These are phyloP conservation scores for Phytophthora hybrid DNA, from an alignment of 352 stramenopile genomes.

Conservation along the genomic window DNA sequence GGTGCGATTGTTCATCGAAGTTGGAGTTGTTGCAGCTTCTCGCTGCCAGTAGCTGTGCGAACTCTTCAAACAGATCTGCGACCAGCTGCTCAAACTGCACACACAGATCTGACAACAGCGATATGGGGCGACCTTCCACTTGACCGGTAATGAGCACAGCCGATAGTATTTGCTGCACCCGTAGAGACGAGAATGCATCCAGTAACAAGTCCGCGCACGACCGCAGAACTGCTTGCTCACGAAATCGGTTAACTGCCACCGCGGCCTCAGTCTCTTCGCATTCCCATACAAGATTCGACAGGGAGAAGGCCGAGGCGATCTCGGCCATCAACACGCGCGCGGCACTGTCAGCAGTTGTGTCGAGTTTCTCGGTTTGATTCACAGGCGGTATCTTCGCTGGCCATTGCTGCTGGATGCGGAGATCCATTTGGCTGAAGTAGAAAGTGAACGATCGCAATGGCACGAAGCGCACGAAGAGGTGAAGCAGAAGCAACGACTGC, in stretches of 20 bases:
- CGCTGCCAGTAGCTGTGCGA: not conserved
- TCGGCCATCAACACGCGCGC: constrained; percentile 4
- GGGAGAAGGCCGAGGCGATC: constrained; percentile 9
- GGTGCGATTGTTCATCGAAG: not conserved
- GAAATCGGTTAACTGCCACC: not conserved
- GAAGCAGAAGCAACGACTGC: constrained; percentile 15
- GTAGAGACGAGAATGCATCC: not conserved
- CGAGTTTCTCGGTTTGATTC: not conserved
- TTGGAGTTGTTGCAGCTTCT: not conserved
- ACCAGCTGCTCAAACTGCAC: not conserved
- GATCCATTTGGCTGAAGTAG: constrained; percentile 21
- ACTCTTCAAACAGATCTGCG: not conserved
- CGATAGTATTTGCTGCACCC: not conserved
- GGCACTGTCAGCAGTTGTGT: not conserved
- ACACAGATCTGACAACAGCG: not conserved
- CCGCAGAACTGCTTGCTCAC: not conserved
- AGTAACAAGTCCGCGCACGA: not conserved
- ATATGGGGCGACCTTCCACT: not conserved
- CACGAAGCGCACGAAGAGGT: constrained; percentile 12
- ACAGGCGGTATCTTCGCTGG: constrained; percentile 7
- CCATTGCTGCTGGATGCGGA: constrained; percentile 21
- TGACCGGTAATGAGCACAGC: not conserved
- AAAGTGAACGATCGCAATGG: constrained; percentile 19
- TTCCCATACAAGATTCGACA: not conserved
- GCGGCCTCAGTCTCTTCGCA: not conserved